Percentiles rank a stretch among this genome's conserved stretches.
These are phyloP conservation scores for Penicillium brevicompactum DNA, from an alignment of 2,329 filamentous ascomycete genomes.

Conservation along the genomic window DNA sequence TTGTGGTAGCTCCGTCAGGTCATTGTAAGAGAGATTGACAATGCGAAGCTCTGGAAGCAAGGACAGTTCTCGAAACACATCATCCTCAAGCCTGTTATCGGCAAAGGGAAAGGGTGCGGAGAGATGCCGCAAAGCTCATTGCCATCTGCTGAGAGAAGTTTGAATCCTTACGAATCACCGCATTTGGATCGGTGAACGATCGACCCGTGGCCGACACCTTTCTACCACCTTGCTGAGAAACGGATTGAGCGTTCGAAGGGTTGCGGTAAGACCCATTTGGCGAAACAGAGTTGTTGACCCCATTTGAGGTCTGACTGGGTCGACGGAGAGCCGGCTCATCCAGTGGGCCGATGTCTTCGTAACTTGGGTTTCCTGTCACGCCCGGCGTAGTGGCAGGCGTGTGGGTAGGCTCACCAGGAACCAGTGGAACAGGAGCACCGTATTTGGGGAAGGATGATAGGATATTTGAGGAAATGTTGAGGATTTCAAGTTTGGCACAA, in stretches of 20 bases:
- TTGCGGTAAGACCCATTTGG: conserved; percentile 68
- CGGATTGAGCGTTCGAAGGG: conserved; percentile 79
- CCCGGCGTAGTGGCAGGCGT: conserved; percentile 51
- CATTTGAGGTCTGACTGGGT: conserved; percentile 81
- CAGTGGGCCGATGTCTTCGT: conserved; percentile 72
- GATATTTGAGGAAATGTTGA: conserved; percentile 95
- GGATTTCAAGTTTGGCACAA: conserved; percentile 82
- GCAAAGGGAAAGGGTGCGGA: conserved; percentile 82
- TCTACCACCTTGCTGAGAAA: conserved; percentile 70
- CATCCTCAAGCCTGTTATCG: conserved; percentile 91
- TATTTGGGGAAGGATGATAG: conserved; percentile 89
- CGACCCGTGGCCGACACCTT: conserved; percentile 83
- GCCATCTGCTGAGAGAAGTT: conserved; percentile 76
- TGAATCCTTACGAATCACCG: conserved; percentile 79
- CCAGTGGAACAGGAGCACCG: conserved; percentile 63
- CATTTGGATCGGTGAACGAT: conserved; percentile 58
- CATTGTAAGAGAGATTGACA: conserved; percentile 93
- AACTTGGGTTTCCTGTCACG: conserved; percentile 66
- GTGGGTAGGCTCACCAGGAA: conserved; percentile 53
- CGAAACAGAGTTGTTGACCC: conserved; percentile 72
- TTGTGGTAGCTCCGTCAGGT: conserved; percentile 87
- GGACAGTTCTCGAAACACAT: conserved; percentile 89
- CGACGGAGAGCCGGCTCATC: conserved; percentile 68
- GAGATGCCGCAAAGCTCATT: conserved; percentile 83
- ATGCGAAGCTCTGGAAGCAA: conserved; percentile 80